These are phyloP conservation scores for Phoma sp. DNA, from an alignment of 2,329 filamentous ascomycete species.

Conservation along the genomic window DNA sequence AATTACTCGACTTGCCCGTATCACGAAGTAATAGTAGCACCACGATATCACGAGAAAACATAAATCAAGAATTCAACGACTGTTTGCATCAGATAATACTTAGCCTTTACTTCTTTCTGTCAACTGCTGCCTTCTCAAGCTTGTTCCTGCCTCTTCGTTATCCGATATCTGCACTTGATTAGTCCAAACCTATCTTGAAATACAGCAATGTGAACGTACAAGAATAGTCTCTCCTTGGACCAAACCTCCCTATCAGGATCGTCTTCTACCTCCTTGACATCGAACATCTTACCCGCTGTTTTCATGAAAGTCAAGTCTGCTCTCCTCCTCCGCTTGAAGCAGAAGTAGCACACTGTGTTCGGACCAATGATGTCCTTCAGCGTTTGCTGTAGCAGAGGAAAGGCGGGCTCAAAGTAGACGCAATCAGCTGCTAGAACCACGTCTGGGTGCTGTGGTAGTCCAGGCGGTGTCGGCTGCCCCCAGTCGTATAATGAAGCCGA, in stretches of 20 bases:
- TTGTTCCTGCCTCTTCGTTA: conserved; percentile 25
- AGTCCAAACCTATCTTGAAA: not conserved
- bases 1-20: not conserved
- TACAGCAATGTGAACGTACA: conserved; percentile 47
- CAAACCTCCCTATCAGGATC: conserved; percentile 56
- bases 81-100: not conserved
- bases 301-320: conserved; percentile 65
- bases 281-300: conserved; percentile 56
- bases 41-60: conserved; percentile 11
- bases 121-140: too few relatives aligned
- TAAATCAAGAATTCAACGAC: not conserved
- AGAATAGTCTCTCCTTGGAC: conserved; percentile 55
- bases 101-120: too few relatives aligned
- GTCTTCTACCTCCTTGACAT: conserved; percentile 55
- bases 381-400: conserved; percentile 83
- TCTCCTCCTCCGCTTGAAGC: conserved; percentile 90
- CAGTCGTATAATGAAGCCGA: conserved; percentile 79
- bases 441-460: conserved; percentile 66
- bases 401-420: conserved; percentile 96
- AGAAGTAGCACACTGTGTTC: conserved; percentile 77
- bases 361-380: conserved; percentile 73
- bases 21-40: not conserved
- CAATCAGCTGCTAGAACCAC: conserved; percentile 94
- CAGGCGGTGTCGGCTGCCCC: conserved; percentile 57
- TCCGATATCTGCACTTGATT: conserved; percentile 26